Evolutionary conservation across 306 rosid genomes (phyloP).

Genomic region (Sophora flavescens): DNA sequence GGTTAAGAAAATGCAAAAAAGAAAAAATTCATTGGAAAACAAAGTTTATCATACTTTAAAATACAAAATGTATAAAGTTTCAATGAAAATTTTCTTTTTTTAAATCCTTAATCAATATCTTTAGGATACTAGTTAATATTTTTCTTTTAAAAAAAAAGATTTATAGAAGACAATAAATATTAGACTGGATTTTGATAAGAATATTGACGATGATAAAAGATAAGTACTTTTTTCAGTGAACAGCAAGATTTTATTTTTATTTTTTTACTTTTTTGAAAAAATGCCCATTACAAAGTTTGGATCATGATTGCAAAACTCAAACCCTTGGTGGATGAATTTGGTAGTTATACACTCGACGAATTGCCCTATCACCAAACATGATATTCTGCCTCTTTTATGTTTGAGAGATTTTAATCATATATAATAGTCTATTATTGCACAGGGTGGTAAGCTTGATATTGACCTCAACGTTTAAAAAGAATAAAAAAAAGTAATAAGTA

Average conservation of each 20-base stretch:
- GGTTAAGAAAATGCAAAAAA: too few relatives aligned
- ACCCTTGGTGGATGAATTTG: not conserved
- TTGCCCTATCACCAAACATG: too few relatives aligned
- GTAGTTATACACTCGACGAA: too few relatives aligned
- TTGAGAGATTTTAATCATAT: not conserved
- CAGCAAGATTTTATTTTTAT: not conserved
- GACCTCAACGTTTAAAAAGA: not conserved
- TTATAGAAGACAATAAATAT: not conserved
- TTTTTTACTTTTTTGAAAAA: too few relatives aligned
- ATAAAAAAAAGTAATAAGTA: not conserved
- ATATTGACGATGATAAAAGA: not conserved
- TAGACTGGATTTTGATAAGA: not conserved
- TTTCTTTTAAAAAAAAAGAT: too few relatives aligned
- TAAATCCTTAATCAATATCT: too few relatives aligned
- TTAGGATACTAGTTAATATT: too few relatives aligned
- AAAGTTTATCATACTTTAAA: too few relatives aligned
- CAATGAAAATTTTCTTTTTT: too few relatives aligned
- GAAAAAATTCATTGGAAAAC: too few relatives aligned
- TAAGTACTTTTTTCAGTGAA: not conserved
- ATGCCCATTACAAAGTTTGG: not conserved
- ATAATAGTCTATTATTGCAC: not conserved
- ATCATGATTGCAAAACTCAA: not conserved
- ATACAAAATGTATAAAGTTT: too few relatives aligned
- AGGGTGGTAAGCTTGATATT: constrained; percentile 18
- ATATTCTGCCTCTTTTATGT: not conserved